Conservation (phyloP, 495 filamentous ascomycete species). For the Tuber brumale region DNA sequence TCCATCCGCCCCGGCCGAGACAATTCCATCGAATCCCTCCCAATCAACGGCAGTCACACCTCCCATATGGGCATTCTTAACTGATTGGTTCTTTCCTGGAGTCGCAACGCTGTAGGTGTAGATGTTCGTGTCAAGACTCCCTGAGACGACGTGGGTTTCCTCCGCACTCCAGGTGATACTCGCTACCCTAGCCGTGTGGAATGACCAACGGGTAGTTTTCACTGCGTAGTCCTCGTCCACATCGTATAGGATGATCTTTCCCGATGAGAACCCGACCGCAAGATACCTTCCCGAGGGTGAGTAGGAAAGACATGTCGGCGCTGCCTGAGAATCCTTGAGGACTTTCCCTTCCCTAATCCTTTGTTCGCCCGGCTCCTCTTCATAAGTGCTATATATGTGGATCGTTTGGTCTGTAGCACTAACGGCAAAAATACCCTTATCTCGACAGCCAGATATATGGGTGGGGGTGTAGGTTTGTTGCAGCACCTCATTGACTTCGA, state of each 20-base stretch:
- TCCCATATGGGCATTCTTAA: slow-evolving; percentile 83
- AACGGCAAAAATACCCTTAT: slow-evolving; percentile 57
- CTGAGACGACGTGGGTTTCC: slow-evolving; percentile 73
- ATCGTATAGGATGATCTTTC: slow-evolving; percentile 74
- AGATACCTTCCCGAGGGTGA: slow-evolving; percentile 64
- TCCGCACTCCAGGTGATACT: slow-evolving; percentile 72
- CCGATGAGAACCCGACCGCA: slow-evolving; percentile 73
- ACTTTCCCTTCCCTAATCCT: slow-evolving; percentile 46
- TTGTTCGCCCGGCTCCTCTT: slow-evolving; percentile 43
- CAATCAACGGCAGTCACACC: slow-evolving; percentile 85
- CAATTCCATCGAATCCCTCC: slow-evolving; percentile 63
- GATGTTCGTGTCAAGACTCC: slow-evolving; percentile 80
- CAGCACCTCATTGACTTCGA: slow-evolving; percentile 49
- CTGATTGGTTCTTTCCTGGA: slow-evolving; percentile 72
- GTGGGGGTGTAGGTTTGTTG: slow-evolving; percentile 55
- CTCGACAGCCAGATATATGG: slow-evolving; percentile 60
- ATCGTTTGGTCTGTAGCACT: slow-evolving; percentile 65
- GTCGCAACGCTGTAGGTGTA: slow-evolving; percentile 79
- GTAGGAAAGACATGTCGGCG: slow-evolving; percentile 67
- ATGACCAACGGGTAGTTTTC: slow-evolving; percentile 75
- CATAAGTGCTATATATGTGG: slow-evolving; percentile 58
- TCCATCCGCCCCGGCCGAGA: slow-evolving; percentile 78
- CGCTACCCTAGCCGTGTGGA: slow-evolving; percentile 81
- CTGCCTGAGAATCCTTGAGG: slow-evolving; percentile 51
- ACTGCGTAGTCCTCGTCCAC: slow-evolving; percentile 51